A percentile compares a stretch with the other conserved stretches of the same genome.
phyloP scores from a whole-genome alignment of 306 rosid species.

The Gleditsia sinensis region DNA sequence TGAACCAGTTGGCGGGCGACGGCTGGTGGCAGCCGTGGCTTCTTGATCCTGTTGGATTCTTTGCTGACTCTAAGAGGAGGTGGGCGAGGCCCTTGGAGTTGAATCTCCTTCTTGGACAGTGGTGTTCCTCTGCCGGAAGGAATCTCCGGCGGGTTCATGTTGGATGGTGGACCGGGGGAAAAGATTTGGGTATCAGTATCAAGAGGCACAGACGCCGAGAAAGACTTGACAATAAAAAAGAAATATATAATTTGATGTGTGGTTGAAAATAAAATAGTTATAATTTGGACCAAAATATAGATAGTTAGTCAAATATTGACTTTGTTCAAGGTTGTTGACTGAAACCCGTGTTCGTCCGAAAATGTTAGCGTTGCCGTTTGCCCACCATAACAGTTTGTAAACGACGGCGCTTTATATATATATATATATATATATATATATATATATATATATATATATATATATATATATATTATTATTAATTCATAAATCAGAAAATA shows the following conservation, averaged over 20 bases:
- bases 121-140: conserved; percentile 21
- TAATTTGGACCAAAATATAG: too few species aligned
- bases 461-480: too few species aligned
- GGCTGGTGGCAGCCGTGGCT: conserved; percentile 50
- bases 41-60: conserved; percentile 67
- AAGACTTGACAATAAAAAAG: not conserved
- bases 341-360: too few species aligned
- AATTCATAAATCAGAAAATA: too few species aligned
- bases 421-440: too few species aligned
- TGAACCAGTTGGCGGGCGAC: conserved; percentile 13
- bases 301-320: too few species aligned
- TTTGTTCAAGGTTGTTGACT: too few species aligned
- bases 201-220: not conserved
- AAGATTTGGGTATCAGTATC: not conserved
- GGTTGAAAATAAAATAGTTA: too few species aligned
- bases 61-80: conserved; percentile 58
- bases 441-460: too few species aligned
- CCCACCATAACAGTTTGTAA: too few species aligned
- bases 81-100: conserved; percentile 71
- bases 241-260: not conserved
- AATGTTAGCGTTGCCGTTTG: too few species aligned
- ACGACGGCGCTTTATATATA: too few species aligned
- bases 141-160: conserved; percentile 46
- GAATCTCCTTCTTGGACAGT: conserved; percentile 49
- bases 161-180: not conserved